Evolutionary conservation across 1,139 yeast species (phyloP).

Genomic region (Taphrina pruni): DNA sequence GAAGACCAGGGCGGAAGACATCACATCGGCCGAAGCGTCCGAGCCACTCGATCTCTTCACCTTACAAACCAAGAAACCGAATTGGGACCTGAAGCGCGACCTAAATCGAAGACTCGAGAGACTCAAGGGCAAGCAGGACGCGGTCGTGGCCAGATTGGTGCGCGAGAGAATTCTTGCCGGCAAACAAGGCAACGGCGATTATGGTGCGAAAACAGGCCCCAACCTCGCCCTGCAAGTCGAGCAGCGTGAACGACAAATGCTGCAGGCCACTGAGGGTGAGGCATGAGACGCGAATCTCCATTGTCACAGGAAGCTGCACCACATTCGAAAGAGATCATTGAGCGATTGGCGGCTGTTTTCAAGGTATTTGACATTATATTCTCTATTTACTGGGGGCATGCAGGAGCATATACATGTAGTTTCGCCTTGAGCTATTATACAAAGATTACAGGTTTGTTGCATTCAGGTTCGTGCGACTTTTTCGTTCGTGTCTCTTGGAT

Average conservation of each 20-base stretch:
- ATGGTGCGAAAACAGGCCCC: background rate
- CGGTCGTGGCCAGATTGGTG: constrained; percentile 54
- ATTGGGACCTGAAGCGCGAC: constrained; percentile 56
- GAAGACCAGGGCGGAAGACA: constrained; percentile 43
- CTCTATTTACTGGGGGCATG: background rate
- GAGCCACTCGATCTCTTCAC: constrained; percentile 44
- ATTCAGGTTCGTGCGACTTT: background rate
- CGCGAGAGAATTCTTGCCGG: constrained; percentile 50
- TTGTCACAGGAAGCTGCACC: too few species aligned
- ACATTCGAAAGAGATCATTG: background rate
- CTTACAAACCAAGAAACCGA: constrained; percentile 51
- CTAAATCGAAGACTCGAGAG: constrained; percentile 53
- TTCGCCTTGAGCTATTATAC: background rate
- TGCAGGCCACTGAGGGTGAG: constrained; percentile 5
- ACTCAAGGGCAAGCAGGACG: constrained; percentile 53
- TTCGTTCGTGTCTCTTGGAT: background rate
- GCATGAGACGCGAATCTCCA: background rate
- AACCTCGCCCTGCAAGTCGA: constrained; percentile 13
- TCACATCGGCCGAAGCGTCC: constrained; percentile 29
- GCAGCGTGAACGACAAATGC: constrained; percentile 10
- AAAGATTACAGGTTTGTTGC: background rate
- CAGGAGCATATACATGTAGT: background rate
- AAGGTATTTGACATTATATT: constrained; percentile 3
- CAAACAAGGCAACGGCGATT: background rate
- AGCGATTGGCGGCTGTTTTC: constrained; percentile 1